A percentile compares a stretch with the other conserved stretches of the same genome.
Conservation (phyloP, 2,329 filamentous ascomycete species). For the Pseudogymnoascus sp. region DNA sequence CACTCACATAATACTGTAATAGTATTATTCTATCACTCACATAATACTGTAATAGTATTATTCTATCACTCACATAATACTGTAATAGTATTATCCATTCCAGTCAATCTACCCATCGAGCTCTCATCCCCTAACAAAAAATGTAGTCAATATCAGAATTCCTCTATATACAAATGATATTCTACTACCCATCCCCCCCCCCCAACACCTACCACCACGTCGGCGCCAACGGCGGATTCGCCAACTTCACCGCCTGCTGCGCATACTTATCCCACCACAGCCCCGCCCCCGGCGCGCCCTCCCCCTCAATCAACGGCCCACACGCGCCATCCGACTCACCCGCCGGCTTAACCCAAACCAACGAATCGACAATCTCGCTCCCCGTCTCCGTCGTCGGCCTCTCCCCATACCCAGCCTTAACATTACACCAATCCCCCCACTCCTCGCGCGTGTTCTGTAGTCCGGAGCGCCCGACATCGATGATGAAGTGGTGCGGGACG, state of each 20-base stretch:
- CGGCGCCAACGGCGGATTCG: constrained; percentile 22
- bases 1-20: not conserved
- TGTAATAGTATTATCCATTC: not conserved
- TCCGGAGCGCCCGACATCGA: constrained; percentile 36
- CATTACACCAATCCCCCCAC: constrained; percentile 39
- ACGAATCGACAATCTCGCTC: constrained; percentile 32
- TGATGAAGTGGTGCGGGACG: constrained; percentile 36
- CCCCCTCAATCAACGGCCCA: constrained; percentile 22
- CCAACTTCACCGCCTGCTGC: constrained; percentile 34
- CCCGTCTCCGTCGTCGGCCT: constrained; percentile 28
- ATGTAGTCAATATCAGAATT: not conserved
- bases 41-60: not conserved
- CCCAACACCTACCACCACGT: not conserved
- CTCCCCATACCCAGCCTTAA: constrained; percentile 33
- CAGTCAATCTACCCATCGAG: not conserved
- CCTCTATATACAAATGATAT: constrained; percentile 1
- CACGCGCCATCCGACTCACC: constrained; percentile 37
- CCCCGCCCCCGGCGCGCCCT: constrained; percentile 32
- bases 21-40: not conserved
- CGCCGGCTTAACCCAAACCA: constrained; percentile 39
- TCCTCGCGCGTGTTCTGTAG: constrained; percentile 29
- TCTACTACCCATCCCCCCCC: not conserved
- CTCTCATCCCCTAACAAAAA: not conserved
- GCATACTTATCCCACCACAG: constrained; percentile 36
- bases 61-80: not conserved